Evolutionary conservation across 192 early-diverging fungal species (phyloP).

Genomic region (Gaertneriomyces semiglobifer): DNA sequence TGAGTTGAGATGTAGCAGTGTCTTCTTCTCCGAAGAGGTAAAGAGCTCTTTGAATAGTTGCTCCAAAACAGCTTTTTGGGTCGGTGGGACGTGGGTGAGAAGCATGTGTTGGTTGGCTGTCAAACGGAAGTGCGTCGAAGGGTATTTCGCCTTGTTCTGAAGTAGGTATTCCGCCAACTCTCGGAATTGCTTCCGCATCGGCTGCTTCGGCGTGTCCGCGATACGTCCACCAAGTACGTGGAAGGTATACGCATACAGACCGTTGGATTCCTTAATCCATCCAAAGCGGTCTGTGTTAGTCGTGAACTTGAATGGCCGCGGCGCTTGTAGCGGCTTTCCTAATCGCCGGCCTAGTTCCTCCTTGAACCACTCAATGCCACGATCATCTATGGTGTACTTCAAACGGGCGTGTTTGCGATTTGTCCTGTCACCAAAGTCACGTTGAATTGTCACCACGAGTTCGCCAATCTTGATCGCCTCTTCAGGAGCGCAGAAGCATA

Average conservation of each 20-base stretch:
- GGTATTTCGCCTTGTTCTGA: slow-evolving; percentile 49
- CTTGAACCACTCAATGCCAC: slow-evolving; percentile 88
- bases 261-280: slow-evolving; percentile 72
- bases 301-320: slow-evolving; percentile 73
- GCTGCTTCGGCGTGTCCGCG: slow-evolving; percentile 71
- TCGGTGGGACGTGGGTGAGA: slow-evolving; percentile 70
- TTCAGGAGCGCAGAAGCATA: slow-evolving; percentile 79
- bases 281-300: slow-evolving; percentile 94
- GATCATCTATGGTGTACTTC: slow-evolving; percentile 98
- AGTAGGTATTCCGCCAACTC: slow-evolving; percentile 30
- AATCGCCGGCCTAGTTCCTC: slow-evolving; percentile 76
- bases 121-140: slow-evolving; percentile 75
- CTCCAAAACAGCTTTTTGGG: slow-evolving; percentile 52
- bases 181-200: slow-evolving; percentile 71
- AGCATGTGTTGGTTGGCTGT: slow-evolving; percentile 93
- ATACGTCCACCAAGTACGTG: slow-evolving; percentile 92
- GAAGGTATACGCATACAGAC: slow-evolving; percentile 77
- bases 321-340: slow-evolving; percentile 66
- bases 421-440: slow-evolving; percentile 91
- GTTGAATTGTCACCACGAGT: slow-evolving; percentile 87
- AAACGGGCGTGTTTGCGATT: slow-evolving; percentile 98
- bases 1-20: slow-evolving; percentile 77
- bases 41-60: slow-evolving; percentile 59
- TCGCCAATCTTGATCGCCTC: slow-evolving; percentile 78
- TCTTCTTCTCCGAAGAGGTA: slow-evolving; percentile 63